Evolutionary conservation across 2,329 filamentous ascomycete genomes (phyloP), one percentile per base, ranked within the genome.

Genomic region (Sarocladium oryzae): DNA sequence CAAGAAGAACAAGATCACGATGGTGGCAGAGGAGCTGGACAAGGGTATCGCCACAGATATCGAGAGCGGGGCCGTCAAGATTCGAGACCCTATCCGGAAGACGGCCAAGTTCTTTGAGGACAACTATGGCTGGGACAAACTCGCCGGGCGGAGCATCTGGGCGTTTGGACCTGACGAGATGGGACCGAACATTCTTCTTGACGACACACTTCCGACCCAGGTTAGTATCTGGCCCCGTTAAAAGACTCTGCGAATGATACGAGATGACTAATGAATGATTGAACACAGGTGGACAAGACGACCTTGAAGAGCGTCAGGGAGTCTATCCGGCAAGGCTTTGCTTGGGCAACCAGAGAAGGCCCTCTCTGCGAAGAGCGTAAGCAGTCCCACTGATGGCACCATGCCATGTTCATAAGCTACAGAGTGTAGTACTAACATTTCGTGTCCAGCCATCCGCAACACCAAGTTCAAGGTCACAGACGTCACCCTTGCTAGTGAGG

Each of bases 1-100:
- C 74, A 99, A 99, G 73, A 96, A 96, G 75, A 99, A 99, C 74
- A 96, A 95, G 68, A 87, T 99, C 61, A 97, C 93, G 32, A 96
- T 99, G 89, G 88, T 97, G 52, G 93, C 93, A 3, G 93, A 99
- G 67, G 92, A 93, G 30, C 74, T 99, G 13, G 93, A 99, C 58
- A 88, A 95, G 60, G 93, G 93, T 15, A 95, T 99, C 56, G 89
- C 92, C 4, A 85, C 88, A 61, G 93, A 99, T 61, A 97, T 99
- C 56, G 93, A 99, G 71, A 84, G 81, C 45, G 91, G 92, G 23
- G 85, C 81, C 51, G 91, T 99, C 60, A 90, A 82, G 62, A 96
- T 99, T 71, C 89, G 87, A 56, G 92, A 97, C 60, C 91, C 93
- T 2, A 87, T 93, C 38, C 85, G 91, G 52, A 91, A 92, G 65